phyloP scores from a whole-genome alignment of 495 filamentous ascomycete genomes.

The Hyaloscypha variabilis region DNA sequence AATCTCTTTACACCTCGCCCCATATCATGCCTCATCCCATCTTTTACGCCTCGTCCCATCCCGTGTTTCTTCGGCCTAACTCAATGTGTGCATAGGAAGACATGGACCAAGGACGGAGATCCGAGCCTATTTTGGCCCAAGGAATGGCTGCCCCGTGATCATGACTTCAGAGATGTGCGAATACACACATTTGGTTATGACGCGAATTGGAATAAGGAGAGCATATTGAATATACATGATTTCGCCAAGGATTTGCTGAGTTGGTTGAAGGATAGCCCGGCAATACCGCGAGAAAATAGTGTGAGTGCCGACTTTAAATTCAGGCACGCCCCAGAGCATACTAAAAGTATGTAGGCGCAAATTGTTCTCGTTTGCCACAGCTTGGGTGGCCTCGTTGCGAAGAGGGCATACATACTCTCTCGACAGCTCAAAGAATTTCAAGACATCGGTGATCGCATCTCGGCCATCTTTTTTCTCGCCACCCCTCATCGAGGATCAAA shows the following conservation, averaged over 20 bases:
- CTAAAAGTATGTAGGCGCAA: slow-evolving; percentile 30
- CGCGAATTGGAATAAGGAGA: slow-evolving; percentile 31
- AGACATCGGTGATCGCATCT: slow-evolving; percentile 32
- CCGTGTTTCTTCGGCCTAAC: too few relatives aligned
- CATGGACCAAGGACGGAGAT: slow-evolving; percentile 25
- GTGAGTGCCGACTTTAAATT: too few relatives aligned
- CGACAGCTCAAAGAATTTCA: neutral
- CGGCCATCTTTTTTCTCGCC: slow-evolving; percentile 51
- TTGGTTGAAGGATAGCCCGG: neutral
- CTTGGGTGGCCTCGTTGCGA: slow-evolving; percentile 56
- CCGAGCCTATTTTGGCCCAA: slow-evolving; percentile 28
- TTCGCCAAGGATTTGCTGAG: slow-evolving; percentile 46
- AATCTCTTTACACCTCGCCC: too few relatives aligned
- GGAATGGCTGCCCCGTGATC: slow-evolving; percentile 26
- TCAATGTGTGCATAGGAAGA: slow-evolving; percentile 7
- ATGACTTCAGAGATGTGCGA: slow-evolving; percentile 17
- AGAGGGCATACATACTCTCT: slow-evolving; percentile 36
- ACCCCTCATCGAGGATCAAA: slow-evolving; percentile 56
- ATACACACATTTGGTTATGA: slow-evolving; percentile 30
- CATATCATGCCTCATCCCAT: too few relatives aligned
- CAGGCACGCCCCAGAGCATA: too few relatives aligned
- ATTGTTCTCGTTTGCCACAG: slow-evolving; percentile 52
- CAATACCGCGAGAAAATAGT: neutral
- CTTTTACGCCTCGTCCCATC: too few relatives aligned
- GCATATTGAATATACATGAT: slow-evolving; percentile 40